Evolutionary conservation across 2,329 filamentous ascomycete genomes (phyloP), one percentile per base, ranked within the genome.

Genomic region (Microdochium nivale): DNA sequence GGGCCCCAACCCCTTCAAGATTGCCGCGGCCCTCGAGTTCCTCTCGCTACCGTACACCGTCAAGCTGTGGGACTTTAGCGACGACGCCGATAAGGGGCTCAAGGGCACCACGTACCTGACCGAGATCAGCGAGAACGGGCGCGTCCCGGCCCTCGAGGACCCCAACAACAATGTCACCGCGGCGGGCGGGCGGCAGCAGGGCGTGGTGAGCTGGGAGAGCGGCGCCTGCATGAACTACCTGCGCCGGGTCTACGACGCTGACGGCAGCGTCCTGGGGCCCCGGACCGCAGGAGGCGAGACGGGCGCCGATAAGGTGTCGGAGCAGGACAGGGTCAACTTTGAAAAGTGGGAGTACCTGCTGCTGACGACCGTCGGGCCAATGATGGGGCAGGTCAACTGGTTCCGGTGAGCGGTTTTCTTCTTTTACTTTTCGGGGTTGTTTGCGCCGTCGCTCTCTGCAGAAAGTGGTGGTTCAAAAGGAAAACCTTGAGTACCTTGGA

Each of bases 331-430:
- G 3, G 70, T 73, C 0, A 70, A 73, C 53, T 71, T 72, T 40
- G 71, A 74, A 46, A 73, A 73, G 54, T 74, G 72, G 72, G 67
- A 67, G 49, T 71, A 68, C 53, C 72, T 75, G 53, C 56, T 73
- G 23, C 53, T 74, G 21, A 65, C 65, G 0, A 70, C 67, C 0
- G 53, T 73, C 46, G 71, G 66, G 0, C 72, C 71, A 0, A 72
- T 73, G 68, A 67, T 60, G 49, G 70, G 67, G 23, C 64, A 68
- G 56, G 55, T 58, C 3, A 70, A 69, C 52, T 73, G 70, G 70
- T 73, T 69, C 55, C 59, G 60, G 55, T 65, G 37, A 58, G 51
- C 25, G 16, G 7, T 19, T 37, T 14, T 5, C 7, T 37, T 11
- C 33, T 4, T 37, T 37, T 37, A 7, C 33, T 9, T 19, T n/a